These are phyloP conservation scores for Rhodotorula paludigena DNA, from an alignment of 768 basidiomycete genomes.

Conservation along the genomic window DNA sequence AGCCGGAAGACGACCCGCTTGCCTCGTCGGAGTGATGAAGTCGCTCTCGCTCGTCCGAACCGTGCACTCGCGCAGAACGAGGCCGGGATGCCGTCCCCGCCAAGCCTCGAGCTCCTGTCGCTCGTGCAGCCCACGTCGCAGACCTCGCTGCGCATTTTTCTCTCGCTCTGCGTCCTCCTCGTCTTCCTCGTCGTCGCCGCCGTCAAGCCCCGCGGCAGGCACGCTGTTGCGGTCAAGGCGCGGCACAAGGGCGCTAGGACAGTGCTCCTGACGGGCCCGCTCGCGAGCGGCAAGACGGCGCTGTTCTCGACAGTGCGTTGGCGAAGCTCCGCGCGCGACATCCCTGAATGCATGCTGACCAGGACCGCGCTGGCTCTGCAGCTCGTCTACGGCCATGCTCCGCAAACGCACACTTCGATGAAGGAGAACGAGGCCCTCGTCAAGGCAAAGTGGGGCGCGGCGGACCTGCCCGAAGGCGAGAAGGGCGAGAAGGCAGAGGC, in stretches of 20 bases:
- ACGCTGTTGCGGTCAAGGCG: not conserved
- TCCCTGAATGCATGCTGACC: not conserved
- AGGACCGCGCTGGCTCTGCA: slow-evolving; percentile 2
- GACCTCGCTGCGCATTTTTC: slow-evolving; percentile 8
- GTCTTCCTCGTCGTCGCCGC: slow-evolving; percentile 11
- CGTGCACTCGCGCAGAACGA: too few species aligned
- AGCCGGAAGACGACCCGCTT: too few species aligned
- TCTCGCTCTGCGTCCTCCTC: slow-evolving; percentile 27
- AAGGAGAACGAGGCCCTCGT: slow-evolving; percentile 38
- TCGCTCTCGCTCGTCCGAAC: too few species aligned
- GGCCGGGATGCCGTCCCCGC: not conserved
- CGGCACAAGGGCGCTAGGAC: slow-evolving; percentile 2
- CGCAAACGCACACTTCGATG: slow-evolving; percentile 37
- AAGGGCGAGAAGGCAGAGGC: slow-evolving; percentile 6
- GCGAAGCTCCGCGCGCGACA: too few species aligned
- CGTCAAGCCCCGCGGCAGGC: not conserved
- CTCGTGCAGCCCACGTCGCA: not conserved
- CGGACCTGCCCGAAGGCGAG: not conserved
- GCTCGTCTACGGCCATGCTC: slow-evolving; percentile 38
- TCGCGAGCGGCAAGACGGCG: slow-evolving; percentile 41
- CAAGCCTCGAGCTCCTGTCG: not conserved
- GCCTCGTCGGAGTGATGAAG: too few species aligned
- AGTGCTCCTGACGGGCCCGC: slow-evolving; percentile 36
- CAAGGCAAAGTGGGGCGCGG: slow-evolving; percentile 18
- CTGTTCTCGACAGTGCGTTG: slow-evolving; percentile 36